phyloP scores from a whole-genome alignment of 148 eudicot genomes.

The Rhododendron griersonianum region DNA sequence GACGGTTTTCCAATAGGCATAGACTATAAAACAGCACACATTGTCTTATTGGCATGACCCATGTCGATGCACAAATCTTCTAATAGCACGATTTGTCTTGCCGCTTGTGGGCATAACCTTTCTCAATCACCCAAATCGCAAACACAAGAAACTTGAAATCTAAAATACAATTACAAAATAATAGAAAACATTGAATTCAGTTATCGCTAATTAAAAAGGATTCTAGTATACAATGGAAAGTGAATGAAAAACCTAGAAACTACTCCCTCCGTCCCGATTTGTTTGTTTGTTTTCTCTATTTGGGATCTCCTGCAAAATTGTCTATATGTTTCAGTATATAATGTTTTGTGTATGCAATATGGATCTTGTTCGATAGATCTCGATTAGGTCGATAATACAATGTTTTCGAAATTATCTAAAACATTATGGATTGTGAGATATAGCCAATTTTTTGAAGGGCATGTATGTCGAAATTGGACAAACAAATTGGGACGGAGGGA shows the following conservation, averaged over 20 bases:
- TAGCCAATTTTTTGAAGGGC: too few relatives aligned
- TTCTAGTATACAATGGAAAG: background rate
- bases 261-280: background rate
- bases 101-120: background rate
- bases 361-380: too few relatives aligned
- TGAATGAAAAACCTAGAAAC: background rate
- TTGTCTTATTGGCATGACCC: background rate
- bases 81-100: background rate
- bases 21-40: background rate
- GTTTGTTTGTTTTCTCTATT: too few relatives aligned
- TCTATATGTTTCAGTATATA: too few relatives aligned
- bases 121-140: background rate
- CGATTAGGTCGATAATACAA: too few relatives aligned
- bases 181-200: background rate
- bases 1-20: background rate
- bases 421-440: too few relatives aligned
- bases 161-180: background rate
- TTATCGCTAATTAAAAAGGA: background rate
- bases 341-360: too few relatives aligned
- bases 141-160: background rate
- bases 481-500: too few relatives aligned
- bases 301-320: too few relatives aligned
- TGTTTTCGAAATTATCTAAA: too few relatives aligned
- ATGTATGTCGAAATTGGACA: too few relatives aligned
- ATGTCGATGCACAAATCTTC: background rate